phyloP scores from a whole-genome alignment of 768 basidiomycete genomes.

The Boletellus emodensis region DNA sequence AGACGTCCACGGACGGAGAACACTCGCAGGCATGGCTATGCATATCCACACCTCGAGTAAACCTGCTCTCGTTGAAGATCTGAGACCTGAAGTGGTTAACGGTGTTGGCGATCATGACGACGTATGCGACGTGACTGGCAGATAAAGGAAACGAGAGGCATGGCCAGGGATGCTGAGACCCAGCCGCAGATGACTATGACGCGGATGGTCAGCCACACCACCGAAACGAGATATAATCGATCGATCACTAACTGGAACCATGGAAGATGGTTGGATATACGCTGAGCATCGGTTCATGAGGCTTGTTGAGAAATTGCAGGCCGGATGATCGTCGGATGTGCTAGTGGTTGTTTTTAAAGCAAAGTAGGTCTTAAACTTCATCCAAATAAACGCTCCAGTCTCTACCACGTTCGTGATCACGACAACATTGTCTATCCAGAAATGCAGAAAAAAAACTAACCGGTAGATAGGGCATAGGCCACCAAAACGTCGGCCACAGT shows the following conservation, averaged over 20 bases:
- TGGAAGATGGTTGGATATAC: slow-evolving; percentile 4
- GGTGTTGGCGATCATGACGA: slow-evolving; percentile 11
- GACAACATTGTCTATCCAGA: too few species aligned
- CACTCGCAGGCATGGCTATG: not conserved
- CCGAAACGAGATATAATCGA: too few species aligned
- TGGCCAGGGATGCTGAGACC: slow-evolving; percentile 2
- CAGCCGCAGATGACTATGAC: slow-evolving; percentile 3
- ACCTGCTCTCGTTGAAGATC: slow-evolving; percentile 4
- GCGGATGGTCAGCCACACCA: slow-evolving; percentile 15
- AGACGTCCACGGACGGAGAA: not conserved
- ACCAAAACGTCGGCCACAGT: too few species aligned
- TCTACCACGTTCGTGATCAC: too few species aligned
- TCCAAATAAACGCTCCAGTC: too few species aligned
- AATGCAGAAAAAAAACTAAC: too few species aligned
- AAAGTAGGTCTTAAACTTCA: too few species aligned
- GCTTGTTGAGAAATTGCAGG: not conserved
- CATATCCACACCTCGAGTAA: not conserved
- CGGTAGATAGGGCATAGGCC: too few species aligned
- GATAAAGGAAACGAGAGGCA: slow-evolving; percentile 13
- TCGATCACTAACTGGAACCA: not conserved
- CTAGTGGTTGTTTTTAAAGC: too few species aligned
- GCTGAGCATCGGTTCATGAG: not conserved
- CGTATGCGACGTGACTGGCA: not conserved
- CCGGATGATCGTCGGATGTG: not conserved
- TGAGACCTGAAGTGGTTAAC: slow-evolving; percentile 14